A percentile compares a stretch with the other conserved stretches of the same genome.
These are phyloP conservation scores for Scenedesmus sp. DNA, from an alignment of 163 green algal species.

Conservation along the genomic window DNA sequence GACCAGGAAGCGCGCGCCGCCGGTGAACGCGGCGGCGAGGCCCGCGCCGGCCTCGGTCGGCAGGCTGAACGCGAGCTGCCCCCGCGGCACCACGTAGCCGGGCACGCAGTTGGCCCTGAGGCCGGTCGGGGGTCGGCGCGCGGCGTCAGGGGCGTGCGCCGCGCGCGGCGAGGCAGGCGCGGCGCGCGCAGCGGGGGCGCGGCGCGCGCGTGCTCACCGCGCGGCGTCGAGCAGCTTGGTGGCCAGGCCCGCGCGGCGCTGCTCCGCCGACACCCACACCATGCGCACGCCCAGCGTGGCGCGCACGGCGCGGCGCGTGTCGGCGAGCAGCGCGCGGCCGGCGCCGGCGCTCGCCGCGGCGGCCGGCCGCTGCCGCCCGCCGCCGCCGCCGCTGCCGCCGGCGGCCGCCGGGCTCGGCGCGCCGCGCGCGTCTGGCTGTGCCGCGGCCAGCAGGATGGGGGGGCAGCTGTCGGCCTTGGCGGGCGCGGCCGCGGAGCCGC, in stretches of 20 bases:
- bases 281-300: slow-evolving; percentile 63
- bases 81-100: slow-evolving; percentile 61
- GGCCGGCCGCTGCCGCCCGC: slow-evolving; percentile 2
- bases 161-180: too few species aligned
- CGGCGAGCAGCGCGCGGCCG: slow-evolving; percentile 38
- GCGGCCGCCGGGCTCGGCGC: background rate
- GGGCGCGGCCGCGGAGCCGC: background rate
- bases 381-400: slow-evolving; percentile 14
- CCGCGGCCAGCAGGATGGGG: slow-evolving; percentile 11
- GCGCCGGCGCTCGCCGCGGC: slow-evolving; percentile 11
- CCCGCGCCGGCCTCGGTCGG: slow-evolving; percentile 55
- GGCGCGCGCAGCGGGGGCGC: too few species aligned
- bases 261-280: slow-evolving; percentile 64
- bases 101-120: slow-evolving; percentile 58
- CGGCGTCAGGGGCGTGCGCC: too few species aligned
- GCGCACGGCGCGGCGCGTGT: slow-evolving; percentile 26
- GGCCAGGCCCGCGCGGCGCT: slow-evolving; percentile 56
- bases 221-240: slow-evolving; percentile 64
- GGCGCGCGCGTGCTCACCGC: slow-evolving; percentile 38
- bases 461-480: slow-evolving; percentile 36
- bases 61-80: slow-evolving; percentile 64
- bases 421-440: too few species aligned
- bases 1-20: slow-evolving; percentile 59
- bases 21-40: slow-evolving; percentile 60
- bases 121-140: too few species aligned